Conservation (phyloP, 768 basidiomycete species). For the Albatrellus ellisii region DNA sequence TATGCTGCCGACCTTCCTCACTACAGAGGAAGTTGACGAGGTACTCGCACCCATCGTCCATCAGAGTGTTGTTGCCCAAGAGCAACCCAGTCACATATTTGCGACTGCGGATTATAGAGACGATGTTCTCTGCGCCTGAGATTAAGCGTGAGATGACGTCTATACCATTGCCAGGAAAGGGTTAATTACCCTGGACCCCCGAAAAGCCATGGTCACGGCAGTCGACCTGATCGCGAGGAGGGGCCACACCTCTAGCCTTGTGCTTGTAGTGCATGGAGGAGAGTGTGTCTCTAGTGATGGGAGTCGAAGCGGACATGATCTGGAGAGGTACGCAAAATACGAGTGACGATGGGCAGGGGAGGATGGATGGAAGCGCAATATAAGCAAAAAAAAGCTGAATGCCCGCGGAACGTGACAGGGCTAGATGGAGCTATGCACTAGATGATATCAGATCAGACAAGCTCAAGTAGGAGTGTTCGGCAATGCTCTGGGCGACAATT, state of each 20-base stretch:
- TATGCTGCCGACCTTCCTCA: constrained; percentile 28
- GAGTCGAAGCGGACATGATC: neutral
- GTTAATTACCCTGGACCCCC: neutral
- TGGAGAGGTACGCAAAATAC: neutral
- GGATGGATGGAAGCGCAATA: neutral
- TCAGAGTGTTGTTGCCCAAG: constrained; percentile 41
- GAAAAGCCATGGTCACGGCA: neutral
- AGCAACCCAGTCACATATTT: constrained; percentile 37
- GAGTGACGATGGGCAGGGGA: neutral
- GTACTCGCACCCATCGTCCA: constrained; percentile 40
- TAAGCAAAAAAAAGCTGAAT: neutral
- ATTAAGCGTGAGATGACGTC: neutral
- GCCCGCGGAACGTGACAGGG: too few species aligned
- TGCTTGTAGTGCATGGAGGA: neutral
- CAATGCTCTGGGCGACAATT: neutral
- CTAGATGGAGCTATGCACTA: too few species aligned
- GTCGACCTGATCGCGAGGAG: neutral
- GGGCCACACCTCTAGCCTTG: neutral
- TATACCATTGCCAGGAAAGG: neutral
- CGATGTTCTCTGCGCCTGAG: constrained; percentile 38
- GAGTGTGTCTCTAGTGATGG: neutral
- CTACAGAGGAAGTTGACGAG: constrained; percentile 45
- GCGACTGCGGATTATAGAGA: constrained; percentile 32
- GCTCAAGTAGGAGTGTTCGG: neutral
- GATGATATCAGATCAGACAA: neutral